phyloP scores from a whole-genome alignment of 2,329 filamentous ascomycete species.

The Neopestalotiopsis clavispora region DNA sequence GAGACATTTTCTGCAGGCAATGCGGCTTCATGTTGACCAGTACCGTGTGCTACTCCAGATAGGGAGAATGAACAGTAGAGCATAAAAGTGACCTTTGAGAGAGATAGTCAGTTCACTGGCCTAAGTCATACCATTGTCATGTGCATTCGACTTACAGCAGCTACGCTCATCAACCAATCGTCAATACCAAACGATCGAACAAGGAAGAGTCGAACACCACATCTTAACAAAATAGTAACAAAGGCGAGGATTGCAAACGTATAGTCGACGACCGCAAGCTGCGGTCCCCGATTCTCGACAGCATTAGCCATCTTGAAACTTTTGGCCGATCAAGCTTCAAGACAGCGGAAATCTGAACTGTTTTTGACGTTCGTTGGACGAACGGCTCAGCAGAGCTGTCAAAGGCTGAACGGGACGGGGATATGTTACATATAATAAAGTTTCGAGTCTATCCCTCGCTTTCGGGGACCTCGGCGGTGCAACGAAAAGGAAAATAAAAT shows the following conservation, averaged over 20 bases:
- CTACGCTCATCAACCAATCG: constrained; percentile 18
- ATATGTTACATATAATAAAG: background rate
- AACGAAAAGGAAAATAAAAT: background rate
- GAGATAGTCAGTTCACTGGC: background rate
- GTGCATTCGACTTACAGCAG: constrained; percentile 6
- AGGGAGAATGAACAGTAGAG: constrained; percentile 17
- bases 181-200: constrained; percentile 17
- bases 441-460: too few relatives aligned
- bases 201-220: constrained; percentile 11
- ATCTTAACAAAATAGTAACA: constrained; percentile 6
- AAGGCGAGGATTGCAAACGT: constrained; percentile 8
- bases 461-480: background rate
- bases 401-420: background rate
- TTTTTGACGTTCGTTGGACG: background rate
- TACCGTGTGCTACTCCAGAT: constrained; percentile 17
- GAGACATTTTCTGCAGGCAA: background rate
- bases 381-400: background rate
- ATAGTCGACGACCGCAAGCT: constrained; percentile 13
- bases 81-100: constrained; percentile 2
- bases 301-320: constrained; percentile 7
- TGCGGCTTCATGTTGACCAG: constrained; percentile 15
- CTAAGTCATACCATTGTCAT: too few relatives aligned
- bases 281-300: constrained; percentile 7
- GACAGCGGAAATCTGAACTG: background rate
- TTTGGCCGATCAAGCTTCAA: background rate